Evolutionary conservation across 1,284 basidiomycete species (phyloP), one percentile per base, ranked within the genome.

Genomic region (Fomitopsis palustris): DNA sequence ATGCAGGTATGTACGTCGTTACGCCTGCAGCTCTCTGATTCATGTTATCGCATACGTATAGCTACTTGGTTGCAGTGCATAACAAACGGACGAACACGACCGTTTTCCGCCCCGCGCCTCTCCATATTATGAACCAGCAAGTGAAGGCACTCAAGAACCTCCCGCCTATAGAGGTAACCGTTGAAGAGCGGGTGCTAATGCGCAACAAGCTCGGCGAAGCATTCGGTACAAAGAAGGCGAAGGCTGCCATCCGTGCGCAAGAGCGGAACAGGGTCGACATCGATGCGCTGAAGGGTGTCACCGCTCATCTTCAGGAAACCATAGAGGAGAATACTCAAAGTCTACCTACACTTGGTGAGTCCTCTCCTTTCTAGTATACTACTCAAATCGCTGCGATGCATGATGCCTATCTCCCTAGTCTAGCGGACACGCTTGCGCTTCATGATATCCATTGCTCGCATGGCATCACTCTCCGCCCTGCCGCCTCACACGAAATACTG

Each of bases 151-250:
- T 94, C 54, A 93, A 93, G 72, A 80, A 87, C 38, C 78, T 92
- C 49, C 77, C 85, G 54, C 74, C 83, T 4, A 74, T 79, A 6
- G 72, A 78, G 16, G 79, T 81, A 10, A 77, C 82, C 17, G 76
- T 76, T 21, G 69, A 81, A 33, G 82, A 87, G 63, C 86, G 85
- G 60, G 75, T 81, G 51, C 80, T 84, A 54, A 87, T 87, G 37
- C 82, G 90, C 29, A 92, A 86, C 61, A 79, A 84, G n/a, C 83
- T 98, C 1, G 95, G 95, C 33, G 88, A 93, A 70, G 85, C 90
- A 1, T 98, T 98, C 65, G 95, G 95, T 23, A 96, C 94, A 14
- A 92, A 93, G 75, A 97, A 96, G 71, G 92, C 93, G 39, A 90
- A 93, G 74, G 85, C 86, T 16, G 87, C 86, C 31, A 94, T 97